These are phyloP conservation scores for Penicillium hesseltinei DNA, from an alignment of 2,329 filamentous ascomycete genomes.

Conservation along the genomic window DNA sequence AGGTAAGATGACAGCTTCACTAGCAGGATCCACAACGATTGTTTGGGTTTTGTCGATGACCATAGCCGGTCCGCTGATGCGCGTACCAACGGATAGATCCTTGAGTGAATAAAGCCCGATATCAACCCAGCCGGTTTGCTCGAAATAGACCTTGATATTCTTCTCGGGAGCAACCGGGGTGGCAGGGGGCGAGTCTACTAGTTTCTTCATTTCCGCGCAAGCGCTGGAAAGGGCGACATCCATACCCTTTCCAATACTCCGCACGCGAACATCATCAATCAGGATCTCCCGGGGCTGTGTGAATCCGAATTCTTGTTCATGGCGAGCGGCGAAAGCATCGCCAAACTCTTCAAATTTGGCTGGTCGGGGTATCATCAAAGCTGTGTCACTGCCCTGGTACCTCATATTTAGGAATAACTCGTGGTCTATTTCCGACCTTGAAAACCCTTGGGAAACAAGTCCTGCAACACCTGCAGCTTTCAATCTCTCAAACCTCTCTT, in stretches of 20 bases:
- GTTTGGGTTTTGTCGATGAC: slow-evolving; percentile 71
- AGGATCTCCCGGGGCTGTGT: not conserved
- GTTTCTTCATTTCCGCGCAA: not conserved
- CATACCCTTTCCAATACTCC: not conserved
- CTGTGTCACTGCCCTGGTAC: not conserved
- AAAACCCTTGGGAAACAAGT: not conserved
- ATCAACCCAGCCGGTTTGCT: not conserved
- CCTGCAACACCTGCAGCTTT: no score
- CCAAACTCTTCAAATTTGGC: not conserved
- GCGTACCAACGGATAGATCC: slow-evolving; percentile 12
- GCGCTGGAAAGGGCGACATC: not conserved
- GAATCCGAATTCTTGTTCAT: not conserved
- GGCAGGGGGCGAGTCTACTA: no score
- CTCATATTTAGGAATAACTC: not conserved
- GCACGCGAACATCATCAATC: not conserved
- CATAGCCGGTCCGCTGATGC: slow-evolving; percentile 37
- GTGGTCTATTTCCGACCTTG: not conserved
- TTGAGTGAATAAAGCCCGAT: no score
- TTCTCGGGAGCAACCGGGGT: no score
- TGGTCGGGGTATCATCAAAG: not conserved
- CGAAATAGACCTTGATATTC: not conserved
- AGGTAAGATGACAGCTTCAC: slow-evolving; percentile 69
- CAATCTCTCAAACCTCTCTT: no score
- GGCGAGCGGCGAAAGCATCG: not conserved
- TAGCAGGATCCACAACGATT: slow-evolving; percentile 75